Base-by-base conservation (phyloP, 768 basidiomycete species). In the Leucogyrophana mollusca region DNA sequence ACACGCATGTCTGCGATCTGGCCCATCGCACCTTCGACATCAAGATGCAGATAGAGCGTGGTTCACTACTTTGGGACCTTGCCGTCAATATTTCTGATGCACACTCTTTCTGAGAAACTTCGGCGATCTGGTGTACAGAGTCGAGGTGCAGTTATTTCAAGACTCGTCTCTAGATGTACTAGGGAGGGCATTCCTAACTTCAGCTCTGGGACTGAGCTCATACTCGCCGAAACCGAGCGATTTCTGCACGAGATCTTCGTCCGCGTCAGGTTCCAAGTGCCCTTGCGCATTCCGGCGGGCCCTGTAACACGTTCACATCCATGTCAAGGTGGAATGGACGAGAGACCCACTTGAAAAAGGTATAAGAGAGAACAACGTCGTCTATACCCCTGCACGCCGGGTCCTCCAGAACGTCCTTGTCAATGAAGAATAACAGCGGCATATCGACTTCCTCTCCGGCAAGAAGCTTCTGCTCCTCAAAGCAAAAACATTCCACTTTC, bases 401-500 rank as follows among this genome's bases (percentile, higher is more conserved):
- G 55, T 99, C 96, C 35, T 99, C 94, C 30, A 94, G 73, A 45
- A 96, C 85, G 62, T 98, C 96, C 54, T 92, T 90, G 73, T 99
- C 96, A 56, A 99, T 95, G 74, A 99, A 99, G 73, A 99, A 99
- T 46, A 99, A 79, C 16, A 99, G 77, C 3, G 96, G 96, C 80
- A 99, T 91, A 67, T 99, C 96, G 25, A 99, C 89, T 68, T 97
- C 94, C 70, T 99, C 96, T 22, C 87, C 86, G 0, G 94, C 94
- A 20, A 96, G 73, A 9, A 99, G 80, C 56, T 85, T 89, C 67
- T 99, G 96, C 63, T 99, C 96, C 65, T 99, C 96, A 56, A 99
- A 99, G 68, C 96, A 99, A 73, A 99, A 99, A 56, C 96, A 99
- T 66, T 99, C 96, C 10, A 99, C 93, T 71, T 99, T 99, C 41